Base-by-base conservation (phyloP, 306 rosid species). In the Notholithocarpus densiflorus region DNA sequence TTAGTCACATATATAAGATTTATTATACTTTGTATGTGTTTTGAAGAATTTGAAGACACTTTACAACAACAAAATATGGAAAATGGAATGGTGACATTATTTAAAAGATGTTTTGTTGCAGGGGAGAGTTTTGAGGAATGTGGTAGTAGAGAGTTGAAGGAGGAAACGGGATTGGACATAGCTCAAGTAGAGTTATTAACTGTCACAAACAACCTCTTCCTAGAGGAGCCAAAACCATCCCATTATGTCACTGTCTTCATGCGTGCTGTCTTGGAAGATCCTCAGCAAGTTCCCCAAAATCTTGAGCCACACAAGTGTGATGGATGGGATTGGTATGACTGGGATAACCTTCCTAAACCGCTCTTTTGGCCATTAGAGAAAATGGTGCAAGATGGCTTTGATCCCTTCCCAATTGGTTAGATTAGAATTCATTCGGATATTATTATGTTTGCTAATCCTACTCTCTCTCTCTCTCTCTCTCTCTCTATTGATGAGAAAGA, bases 101-200 rank as follows among this genome's bases (percentile, higher is more conserved):
- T 43, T 43, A 43, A 43, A 43, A 43, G 48, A 43, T 43, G 48
- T 43, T 43, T 24, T 13, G 9, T 53, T 82, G 77, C 78, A 92
- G 98, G 96, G 15, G 96, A 94, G 88, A 80, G 88, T 79, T 90
- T 94, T 19, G 97, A 92, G 68, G 92, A 88, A 73, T 92, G 98
- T 55, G 94, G 84, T 0, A 82, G 52, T 26, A 89, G 97, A 72
- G 98, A 90, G 72, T 84, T 91, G 86, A 93, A 82, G 78, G 98
- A 93, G 76, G 98, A 93, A 71, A 87, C 93, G 0, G 97, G 93
- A 18, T 54, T 91, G 78, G 87, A 77, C 62, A 65, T 89, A 2
- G 81, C 77, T 54, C 81, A 86, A 18, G 14, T 60, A 5, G 92
- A 93, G 85, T 21, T 76, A 6, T 17, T 27, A 27, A 27, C 31